A percentile compares a stretch with the other conserved stretches of the same genome.
Conservation (phyloP, 257 asterid genomes). For the Datura wrightii region DNA sequence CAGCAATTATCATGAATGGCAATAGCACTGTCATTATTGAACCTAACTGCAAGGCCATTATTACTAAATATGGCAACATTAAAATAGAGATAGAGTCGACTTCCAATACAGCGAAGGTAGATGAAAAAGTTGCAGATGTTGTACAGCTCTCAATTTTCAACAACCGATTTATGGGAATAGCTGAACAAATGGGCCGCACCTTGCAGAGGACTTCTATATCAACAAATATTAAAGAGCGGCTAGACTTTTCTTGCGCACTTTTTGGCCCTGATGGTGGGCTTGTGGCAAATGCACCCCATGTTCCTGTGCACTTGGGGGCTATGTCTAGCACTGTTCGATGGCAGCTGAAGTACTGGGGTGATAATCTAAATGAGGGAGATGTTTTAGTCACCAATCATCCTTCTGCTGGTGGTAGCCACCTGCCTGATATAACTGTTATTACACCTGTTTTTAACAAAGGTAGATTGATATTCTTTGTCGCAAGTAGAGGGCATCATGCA, state of each 20-base stretch:
- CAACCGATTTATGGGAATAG: slow-evolving; percentile 95
- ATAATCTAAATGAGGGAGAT: slow-evolving; percentile 80
- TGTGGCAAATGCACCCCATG: slow-evolving; percentile 99
- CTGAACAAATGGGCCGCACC: slow-evolving; percentile 99
- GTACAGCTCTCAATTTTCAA: slow-evolving; percentile 97
- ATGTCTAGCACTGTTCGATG: slow-evolving; percentile 98
- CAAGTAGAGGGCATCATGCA: slow-evolving; percentile 98
- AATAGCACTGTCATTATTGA: slow-evolving; percentile 93
- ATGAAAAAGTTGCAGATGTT: slow-evolving; percentile 88
- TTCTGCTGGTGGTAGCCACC: slow-evolving; percentile 95
- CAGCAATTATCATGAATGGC: slow-evolving; percentile 93
- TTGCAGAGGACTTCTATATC: slow-evolving; percentile 95
- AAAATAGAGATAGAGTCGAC: slow-evolving; percentile 67
- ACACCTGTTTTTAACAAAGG: slow-evolving; percentile 85
- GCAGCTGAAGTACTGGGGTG: slow-evolving; percentile 89
- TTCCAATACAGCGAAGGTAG: slow-evolving; percentile 44
- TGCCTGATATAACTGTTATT: slow-evolving; percentile 92
- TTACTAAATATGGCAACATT: slow-evolving; percentile 82
- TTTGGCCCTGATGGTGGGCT: slow-evolving; percentile 96
- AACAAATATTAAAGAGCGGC: slow-evolving; percentile 89
- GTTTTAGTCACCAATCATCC: slow-evolving; percentile 96
- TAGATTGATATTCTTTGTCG: slow-evolving; percentile 81
- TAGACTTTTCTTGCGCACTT: slow-evolving; percentile 97
- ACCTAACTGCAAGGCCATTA: slow-evolving; percentile 72
- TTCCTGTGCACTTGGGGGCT: slow-evolving; percentile 98